These are phyloP conservation scores for Trifolium pratense DNA, from an alignment of 306 rosid genomes.

Conservation along the genomic window DNA sequence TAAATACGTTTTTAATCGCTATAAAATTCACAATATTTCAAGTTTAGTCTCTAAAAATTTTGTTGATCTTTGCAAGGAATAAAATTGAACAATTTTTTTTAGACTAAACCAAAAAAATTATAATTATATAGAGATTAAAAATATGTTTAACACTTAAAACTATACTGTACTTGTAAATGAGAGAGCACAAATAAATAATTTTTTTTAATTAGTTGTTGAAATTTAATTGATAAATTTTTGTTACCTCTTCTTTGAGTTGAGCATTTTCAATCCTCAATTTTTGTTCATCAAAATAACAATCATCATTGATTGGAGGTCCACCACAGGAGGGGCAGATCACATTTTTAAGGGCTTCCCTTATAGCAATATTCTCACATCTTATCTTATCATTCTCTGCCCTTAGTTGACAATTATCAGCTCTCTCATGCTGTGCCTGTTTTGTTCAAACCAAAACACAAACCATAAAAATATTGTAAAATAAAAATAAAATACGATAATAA, in stretches of 20 bases:
- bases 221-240: neutral
- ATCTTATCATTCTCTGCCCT: slow-evolving; percentile 93
- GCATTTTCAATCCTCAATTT: slow-evolving; percentile 81
- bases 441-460: slow-evolving; percentile 26
- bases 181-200: slow-evolving; percentile 1
- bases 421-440: slow-evolving; percentile 86
- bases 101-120: neutral
- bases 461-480: neutral
- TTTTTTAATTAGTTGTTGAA: neutral
- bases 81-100: neutral
- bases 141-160: neutral
- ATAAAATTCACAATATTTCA: neutral
- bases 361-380: slow-evolving; percentile 92
- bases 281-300: slow-evolving; percentile 82
- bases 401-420: slow-evolving; percentile 78
- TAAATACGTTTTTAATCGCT: neutral
- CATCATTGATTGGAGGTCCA: slow-evolving; percentile 82
- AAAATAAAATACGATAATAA: neutral
- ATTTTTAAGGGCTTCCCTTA: slow-evolving; percentile 93
- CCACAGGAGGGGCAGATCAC: slow-evolving; percentile 93
- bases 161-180: neutral
- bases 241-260: slow-evolving; percentile 94
- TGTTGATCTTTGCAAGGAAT: neutral
- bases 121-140: neutral
- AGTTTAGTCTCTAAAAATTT: neutral